phyloP scores from a whole-genome alignment of 2,329 filamentous ascomycete species.

The Fusarium coicis region DNA sequence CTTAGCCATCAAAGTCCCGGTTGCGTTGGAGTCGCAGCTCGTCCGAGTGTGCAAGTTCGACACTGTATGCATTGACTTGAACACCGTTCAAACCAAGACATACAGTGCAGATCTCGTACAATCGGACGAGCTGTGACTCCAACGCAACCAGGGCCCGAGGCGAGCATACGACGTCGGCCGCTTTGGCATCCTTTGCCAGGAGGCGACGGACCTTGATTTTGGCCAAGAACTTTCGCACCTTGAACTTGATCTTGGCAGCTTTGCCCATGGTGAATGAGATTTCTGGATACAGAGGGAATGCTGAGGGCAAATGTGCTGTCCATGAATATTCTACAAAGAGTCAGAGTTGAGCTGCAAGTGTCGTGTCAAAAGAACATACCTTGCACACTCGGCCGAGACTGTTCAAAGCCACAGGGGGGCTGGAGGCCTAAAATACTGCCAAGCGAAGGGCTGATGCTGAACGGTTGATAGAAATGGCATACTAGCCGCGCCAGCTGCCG shows the following conservation, averaged over 20 bases:
- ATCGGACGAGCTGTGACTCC: background rate
- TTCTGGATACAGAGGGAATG: background rate
- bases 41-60: constrained; percentile 21
- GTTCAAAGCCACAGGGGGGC: too few relatives aligned
- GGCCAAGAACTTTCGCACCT: background rate
- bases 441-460: constrained; percentile 43
- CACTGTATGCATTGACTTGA: background rate
- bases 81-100: constrained; percentile 13
- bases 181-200: too few relatives aligned
- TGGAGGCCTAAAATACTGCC: background rate
- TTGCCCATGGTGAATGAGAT: accelerated
- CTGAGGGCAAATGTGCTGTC: background rate
- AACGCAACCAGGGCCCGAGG: background rate
- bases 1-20: background rate
- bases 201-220: too few relatives aligned
- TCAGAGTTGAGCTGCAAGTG: background rate
- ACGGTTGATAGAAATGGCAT: accelerated
- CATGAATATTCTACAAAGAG: background rate
- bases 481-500: constrained; percentile 9
- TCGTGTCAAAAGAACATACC: background rate
- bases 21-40: background rate
- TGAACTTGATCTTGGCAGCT: accelerated
- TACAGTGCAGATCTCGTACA: constrained; percentile 13
- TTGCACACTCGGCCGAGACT: background rate
- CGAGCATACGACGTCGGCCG: background rate